Evolutionary conservation across 1,139 yeast species (phyloP).

Genomic region (Starmera stellimalicola): DNA sequence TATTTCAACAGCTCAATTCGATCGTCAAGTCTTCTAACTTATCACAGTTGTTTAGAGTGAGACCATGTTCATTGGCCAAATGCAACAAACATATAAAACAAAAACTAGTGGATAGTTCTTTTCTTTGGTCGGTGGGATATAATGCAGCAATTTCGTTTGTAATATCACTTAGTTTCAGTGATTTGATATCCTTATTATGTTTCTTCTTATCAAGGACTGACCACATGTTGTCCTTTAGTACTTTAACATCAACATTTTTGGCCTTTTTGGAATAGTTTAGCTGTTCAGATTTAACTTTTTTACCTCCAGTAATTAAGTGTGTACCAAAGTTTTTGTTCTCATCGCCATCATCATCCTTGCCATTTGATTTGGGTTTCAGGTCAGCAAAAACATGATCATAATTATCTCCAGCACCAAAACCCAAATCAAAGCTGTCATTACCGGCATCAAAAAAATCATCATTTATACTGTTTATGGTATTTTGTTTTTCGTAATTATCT

Average conservation of each 20-base stretch:
- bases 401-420: conserved; percentile 31
- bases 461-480: conserved; percentile 22
- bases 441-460: conserved; percentile 22
- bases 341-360: conserved; percentile 8
- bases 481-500: conserved; percentile 41
- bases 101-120: conserved; percentile 78
- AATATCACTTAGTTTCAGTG: conserved; percentile 33
- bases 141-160: conserved; percentile 40
- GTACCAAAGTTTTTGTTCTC: conserved; percentile 22
- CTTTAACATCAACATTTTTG: conserved; percentile 74
- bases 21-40: conserved; percentile 20
- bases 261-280: conserved; percentile 75
- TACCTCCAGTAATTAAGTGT: conserved; percentile 30
- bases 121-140: conserved; percentile 42
- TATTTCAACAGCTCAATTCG: conserved; percentile 45
- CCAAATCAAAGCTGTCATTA: conserved; percentile 31
- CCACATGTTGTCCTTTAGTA: conserved; percentile 82
- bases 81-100: conserved; percentile 80
- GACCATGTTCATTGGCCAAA: conserved; percentile 82
- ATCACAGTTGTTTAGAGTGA: conserved; percentile 49
- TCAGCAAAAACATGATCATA: conserved; percentile 12
- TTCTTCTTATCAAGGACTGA: conserved; percentile 31
- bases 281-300: conserved; percentile 45
- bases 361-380: conserved; percentile 3
- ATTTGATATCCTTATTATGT: conserved; percentile 9